These are phyloP conservation scores for Acacia crassicarpa DNA, from an alignment of 306 rosid genomes.

Conservation along the genomic window DNA sequence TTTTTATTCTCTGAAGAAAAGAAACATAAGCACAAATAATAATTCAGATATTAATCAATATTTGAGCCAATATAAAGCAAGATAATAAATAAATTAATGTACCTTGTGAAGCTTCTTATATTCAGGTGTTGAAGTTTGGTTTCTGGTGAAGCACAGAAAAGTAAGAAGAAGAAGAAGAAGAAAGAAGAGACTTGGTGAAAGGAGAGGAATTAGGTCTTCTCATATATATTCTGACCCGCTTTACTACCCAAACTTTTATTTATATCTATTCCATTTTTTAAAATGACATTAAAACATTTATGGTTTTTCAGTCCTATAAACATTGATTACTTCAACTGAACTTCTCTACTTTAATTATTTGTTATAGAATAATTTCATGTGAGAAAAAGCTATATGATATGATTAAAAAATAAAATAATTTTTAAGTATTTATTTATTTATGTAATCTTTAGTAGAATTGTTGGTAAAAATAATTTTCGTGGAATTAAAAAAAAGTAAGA, in stretches of 20 bases:
- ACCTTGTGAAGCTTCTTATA: background rate
- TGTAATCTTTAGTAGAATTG: background rate
- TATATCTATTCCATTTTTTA: background rate
- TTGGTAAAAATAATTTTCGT: background rate
- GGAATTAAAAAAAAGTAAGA: background rate
- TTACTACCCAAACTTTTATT: background rate
- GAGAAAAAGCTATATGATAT: too few relatives aligned
- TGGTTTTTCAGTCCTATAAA: background rate
- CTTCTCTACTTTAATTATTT: background rate
- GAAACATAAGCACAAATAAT: background rate
- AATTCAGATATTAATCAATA: too few relatives aligned
- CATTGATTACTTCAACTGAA: background rate
- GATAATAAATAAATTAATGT: background rate
- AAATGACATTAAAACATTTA: background rate
- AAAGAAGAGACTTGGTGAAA: background rate
- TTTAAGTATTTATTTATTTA: background rate
- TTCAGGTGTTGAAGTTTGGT: background rate
- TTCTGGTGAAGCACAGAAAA: background rate
- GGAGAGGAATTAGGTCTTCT: background rate
- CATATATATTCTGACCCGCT: background rate
- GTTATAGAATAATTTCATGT: background rate
- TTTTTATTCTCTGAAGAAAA: background rate
- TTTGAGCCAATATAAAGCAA: background rate
- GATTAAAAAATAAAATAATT: background rate
- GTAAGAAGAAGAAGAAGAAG: background rate